Percentiles rank a stretch among this genome's conserved stretches.
phyloP scores from a whole-genome alignment of 139 green algal genomes.

The Chlamydomonas incerta region DNA sequence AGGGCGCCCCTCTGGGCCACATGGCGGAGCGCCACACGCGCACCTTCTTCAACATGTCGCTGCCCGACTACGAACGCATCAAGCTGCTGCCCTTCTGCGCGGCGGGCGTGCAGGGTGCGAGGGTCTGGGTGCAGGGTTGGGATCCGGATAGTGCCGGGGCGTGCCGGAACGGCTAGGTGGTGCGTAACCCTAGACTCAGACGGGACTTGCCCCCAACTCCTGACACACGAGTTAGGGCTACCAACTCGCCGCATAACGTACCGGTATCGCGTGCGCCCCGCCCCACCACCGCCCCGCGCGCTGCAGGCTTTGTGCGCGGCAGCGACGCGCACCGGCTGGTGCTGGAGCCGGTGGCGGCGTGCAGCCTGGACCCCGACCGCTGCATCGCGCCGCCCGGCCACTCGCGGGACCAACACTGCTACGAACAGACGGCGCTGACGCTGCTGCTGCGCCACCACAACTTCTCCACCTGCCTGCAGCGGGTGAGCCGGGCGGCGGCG shows the following conservation, averaged over 20 bases:
- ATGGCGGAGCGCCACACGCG: neutral
- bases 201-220: too few relatives aligned
- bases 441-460: slow-evolving; percentile 27
- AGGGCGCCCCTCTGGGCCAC: neutral
- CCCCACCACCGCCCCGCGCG: too few relatives aligned
- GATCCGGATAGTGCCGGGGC: too few relatives aligned
- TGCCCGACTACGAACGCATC: neutral
- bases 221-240: too few relatives aligned
- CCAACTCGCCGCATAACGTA: too few relatives aligned
- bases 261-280: too few relatives aligned
- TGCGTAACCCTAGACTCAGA: too few relatives aligned
- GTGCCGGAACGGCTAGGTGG: too few relatives aligned
- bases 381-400: slow-evolving; percentile 36
- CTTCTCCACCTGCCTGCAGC: slow-evolving; percentile 14
- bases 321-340: neutral
- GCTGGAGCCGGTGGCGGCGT: slow-evolving; percentile 1
- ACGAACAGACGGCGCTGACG: slow-evolving; percentile 29
- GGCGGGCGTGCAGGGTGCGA: neutral
- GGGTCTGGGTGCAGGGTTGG: neutral
- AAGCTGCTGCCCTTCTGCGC: neutral
- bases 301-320: slow-evolving; percentile 17
- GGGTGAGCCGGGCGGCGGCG: neutral
- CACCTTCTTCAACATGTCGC: neutral
- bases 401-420: slow-evolving; percentile 31
- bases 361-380: neutral